phyloP scores from a whole-genome alignment of 352 stramenopile species.

The Globisporangium paroecandrum region DNA sequence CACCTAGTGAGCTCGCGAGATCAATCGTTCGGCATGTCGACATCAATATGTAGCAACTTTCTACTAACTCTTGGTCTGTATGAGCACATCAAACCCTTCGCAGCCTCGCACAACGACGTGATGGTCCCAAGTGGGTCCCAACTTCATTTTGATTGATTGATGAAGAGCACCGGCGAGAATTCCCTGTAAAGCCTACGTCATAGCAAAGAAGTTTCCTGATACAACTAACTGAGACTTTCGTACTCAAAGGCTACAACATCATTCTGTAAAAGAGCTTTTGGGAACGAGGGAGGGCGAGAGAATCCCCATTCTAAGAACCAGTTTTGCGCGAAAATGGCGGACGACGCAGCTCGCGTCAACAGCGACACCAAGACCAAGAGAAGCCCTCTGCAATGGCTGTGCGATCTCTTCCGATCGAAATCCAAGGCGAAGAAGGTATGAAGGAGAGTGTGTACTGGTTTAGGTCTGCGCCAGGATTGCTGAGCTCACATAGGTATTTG shows the following conservation, averaged over 20 bases:
- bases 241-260: not conserved
- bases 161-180: not conserved
- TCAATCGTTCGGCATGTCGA: too few species aligned
- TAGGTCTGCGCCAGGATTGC: too few species aligned
- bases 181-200: not conserved
- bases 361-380: not conserved
- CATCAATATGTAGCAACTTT: too few species aligned
- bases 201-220: not conserved
- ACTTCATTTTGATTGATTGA: not conserved
- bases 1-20: too few species aligned
- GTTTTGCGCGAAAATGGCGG: not conserved
- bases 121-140: not conserved
- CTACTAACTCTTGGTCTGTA: not conserved
- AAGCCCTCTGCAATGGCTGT: not conserved
- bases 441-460: not conserved
- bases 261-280: not conserved
- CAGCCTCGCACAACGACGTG: not conserved
- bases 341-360: not conserved
- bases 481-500: not conserved
- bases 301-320: not conserved
- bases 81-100: not conserved
- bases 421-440: conserved; percentile 2
- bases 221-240: not conserved
- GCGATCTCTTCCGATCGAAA: conserved; percentile 4
- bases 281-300: not conserved